Evolutionary conservation across 164 flowering plant species (phyloP).

Genomic region (Cinnamomum micranthum): DNA sequence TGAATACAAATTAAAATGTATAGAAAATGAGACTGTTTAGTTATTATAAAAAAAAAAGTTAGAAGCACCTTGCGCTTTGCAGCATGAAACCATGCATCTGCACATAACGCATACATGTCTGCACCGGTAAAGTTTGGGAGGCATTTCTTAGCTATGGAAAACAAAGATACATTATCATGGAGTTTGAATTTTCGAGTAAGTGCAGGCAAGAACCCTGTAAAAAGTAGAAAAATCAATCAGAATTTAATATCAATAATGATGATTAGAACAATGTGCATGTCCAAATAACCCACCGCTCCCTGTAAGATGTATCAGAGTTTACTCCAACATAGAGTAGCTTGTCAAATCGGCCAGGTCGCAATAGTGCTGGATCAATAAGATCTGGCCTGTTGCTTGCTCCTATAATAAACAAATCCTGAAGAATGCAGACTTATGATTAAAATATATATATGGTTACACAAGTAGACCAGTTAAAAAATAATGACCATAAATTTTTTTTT

Average conservation of each 20-base stretch:
- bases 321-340: constrained; percentile 93
- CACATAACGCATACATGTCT: constrained; percentile 68
- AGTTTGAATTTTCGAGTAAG: constrained; percentile 83
- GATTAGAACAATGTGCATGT: constrained; percentile 1
- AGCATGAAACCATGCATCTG: constrained; percentile 94
- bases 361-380: constrained; percentile 91
- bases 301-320: constrained; percentile 70
- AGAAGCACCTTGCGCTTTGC: constrained; percentile 72
- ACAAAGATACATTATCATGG: constrained; percentile 71
- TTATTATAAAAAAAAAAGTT: not conserved
- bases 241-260: not conserved
- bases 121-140: constrained; percentile 94
- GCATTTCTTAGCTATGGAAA: constrained; percentile 66
- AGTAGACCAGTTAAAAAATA: constrained; percentile 32
- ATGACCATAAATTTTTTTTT: constrained; percentile 5
- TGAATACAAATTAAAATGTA: not conserved
- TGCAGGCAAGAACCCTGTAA: constrained; percentile 78
- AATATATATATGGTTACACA: not conserved
- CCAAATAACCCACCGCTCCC: constrained; percentile 57
- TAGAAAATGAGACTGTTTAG: not conserved
- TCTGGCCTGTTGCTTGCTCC: constrained; percentile 98
- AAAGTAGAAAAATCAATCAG: constrained; percentile 1
- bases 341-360: constrained; percentile 95
- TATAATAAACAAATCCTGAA: constrained; percentile 85
- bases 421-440: not conserved